Base-by-base conservation (phyloP, 805 yeast genomes). In the Cyberlindnera subsufficiens region DNA sequence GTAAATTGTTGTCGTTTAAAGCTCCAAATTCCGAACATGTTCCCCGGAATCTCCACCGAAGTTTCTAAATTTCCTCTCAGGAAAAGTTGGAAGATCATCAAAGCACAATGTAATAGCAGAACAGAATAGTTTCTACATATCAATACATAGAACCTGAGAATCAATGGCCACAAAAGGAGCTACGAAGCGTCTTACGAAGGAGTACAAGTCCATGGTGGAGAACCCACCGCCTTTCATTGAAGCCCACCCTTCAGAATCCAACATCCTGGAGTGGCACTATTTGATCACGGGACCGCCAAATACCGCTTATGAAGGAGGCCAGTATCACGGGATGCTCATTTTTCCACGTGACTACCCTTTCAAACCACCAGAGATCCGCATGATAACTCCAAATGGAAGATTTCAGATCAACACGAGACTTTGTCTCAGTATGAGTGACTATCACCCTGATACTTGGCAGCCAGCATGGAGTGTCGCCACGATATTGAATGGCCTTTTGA, bases 401-500 rank as follows among this genome's bases (percentile, higher is more conserved):
- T 90, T 90, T 60, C 77, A 80, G 45, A 75, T 88, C 43, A 86
- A 86, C 60, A 80, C 88, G 4, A 69, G 96, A 38, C 71, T 90
- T 22, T 90, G 98, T 65, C 68, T 90, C 38, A 80, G 90, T n/a
- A 89, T 90, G 83, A 82, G 95, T 55, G 97, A 90, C 65, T 90
- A 79, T 62, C 98, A 90, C 55, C 96, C 96, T 3, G 93, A 89
- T 61, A 69, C 84, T 1, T 90, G 98, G 98, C 89, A 90, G 61
- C 97, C 98, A 1, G 88, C 95, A 6, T 90, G 97, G 97, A 80
- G 89, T 36, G 96, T 90, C 20, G 71, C 87, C 30, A 89, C 97
- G 0, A 90, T 90, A 17, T 70, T 90, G 53, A 86, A 81, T 10
- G 98, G 97, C 0, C 67, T 90, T 31, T 68, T 90, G 51, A 86